Evolutionary conservation across 139 green algal genomes (phyloP).

Genomic region (Medakamo hakoo): DNA sequence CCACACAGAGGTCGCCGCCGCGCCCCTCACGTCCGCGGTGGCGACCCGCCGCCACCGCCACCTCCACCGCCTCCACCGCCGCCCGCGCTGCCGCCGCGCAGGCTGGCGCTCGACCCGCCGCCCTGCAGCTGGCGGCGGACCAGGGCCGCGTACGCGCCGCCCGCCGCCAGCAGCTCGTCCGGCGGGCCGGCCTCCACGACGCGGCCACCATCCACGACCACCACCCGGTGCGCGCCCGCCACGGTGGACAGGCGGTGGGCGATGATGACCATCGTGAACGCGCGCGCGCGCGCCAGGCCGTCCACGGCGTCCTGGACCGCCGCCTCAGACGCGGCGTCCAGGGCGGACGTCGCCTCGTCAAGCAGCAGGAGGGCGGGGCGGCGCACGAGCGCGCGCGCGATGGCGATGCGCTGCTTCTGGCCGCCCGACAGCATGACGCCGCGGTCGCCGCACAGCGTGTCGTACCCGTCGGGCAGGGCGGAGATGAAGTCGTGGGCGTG

Average conservation of each 20-base stretch:
- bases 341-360: constrained; percentile 77
- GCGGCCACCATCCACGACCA: constrained; percentile 35
- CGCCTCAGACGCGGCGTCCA: constrained; percentile 58
- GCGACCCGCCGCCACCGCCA: too few species aligned
- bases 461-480: constrained; percentile 56
- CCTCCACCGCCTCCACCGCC: too few species aligned
- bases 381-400: constrained; percentile 73
- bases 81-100: too few species aligned
- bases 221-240: constrained; percentile 59
- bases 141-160: constrained; percentile 35
- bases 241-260: constrained; percentile 83
- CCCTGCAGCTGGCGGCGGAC: constrained; percentile 35
- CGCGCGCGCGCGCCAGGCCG: constrained; percentile 53
- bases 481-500: constrained; percentile 73
- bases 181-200: constrained; percentile 44
- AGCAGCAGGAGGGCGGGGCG: constrained; percentile 71
- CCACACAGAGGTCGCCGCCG: too few species aligned
- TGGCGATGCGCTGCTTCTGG: constrained; percentile 87
- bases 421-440: constrained; percentile 64
- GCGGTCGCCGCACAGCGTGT: constrained; percentile 65
- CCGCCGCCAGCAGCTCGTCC: constrained; percentile 27
- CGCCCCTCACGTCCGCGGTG: too few species aligned
- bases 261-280: constrained; percentile 84
- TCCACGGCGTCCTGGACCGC: constrained; percentile 83
- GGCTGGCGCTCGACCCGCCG: background rate